Base-by-base conservation (phyloP, 2,329 filamentous ascomycete genomes). In the Phyllachora maydis region DNA sequence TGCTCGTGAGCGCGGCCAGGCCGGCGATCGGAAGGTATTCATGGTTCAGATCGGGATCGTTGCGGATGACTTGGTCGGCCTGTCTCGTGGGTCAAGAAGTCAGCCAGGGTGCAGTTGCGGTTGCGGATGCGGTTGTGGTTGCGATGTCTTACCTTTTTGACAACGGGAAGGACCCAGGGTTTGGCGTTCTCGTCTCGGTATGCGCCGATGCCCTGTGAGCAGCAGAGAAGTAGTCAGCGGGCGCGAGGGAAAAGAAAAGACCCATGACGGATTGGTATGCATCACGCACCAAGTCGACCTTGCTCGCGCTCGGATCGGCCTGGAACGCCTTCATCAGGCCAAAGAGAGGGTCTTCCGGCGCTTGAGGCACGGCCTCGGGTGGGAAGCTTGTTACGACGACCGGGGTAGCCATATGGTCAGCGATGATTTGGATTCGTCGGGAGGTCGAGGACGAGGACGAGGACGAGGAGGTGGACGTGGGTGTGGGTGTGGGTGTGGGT, bases 1-100 rank as follows among this genome's bases (percentile, higher is more conserved):
- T 90, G 37, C 67, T 63, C 29, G 81, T 93, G 55, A 93, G 90
- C 32, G 73, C 63, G 26, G 72, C 54, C 29, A 95, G 64, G 42
- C 88, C 88, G 32, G 82, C 76, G 46, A 98, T 98, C 29, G 88
- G 85, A 29, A 90, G 79, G 53, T 98, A 98, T 63, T 98, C 88
- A 59, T 98, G 85, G 57, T 98, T 91, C 39, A 91, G 62, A 29
- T 78, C 65, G 43, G 85, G 82, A 51, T 93, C 82, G 45, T 75
- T 74, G 49, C 72, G 76, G 35, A 95, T 66, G 40, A 81, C 69
- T 35, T 88, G 75, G 47, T 95, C 83, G 38, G 88, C 88, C 85
- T 95, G 45, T 13, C 10, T 12, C 7, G 14, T 20, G 20, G 17
- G 21, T 14, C n/a, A n/a, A 28, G 25, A 23, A 28, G 22, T 17